phyloP scores from a whole-genome alignment of 257 asterid species.

The Salvia splendens region DNA sequence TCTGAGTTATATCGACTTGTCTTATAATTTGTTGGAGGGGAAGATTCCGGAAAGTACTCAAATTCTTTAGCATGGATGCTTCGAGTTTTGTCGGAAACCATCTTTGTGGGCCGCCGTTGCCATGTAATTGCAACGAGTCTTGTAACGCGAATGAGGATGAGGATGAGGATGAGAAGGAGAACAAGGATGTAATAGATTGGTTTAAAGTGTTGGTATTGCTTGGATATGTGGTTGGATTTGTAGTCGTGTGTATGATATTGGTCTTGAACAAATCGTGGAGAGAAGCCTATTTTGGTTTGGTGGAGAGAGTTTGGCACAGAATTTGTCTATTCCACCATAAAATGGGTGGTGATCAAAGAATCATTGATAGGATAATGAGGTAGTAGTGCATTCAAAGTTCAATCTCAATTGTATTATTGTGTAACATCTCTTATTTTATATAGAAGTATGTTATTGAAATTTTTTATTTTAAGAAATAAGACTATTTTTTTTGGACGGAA shows the following conservation, averaged over 20 bases:
- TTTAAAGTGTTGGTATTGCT: not conserved
- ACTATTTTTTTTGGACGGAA: too few relatives aligned
- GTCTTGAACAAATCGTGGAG: constrained; percentile 9
- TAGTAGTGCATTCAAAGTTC: too few relatives aligned
- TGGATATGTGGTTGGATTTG: constrained; percentile 22
- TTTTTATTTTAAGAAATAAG: too few relatives aligned
- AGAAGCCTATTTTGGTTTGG: constrained; percentile 6
- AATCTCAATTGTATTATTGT: too few relatives aligned
- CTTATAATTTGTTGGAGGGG: constrained; percentile 13
- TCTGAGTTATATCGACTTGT: constrained; percentile 2
- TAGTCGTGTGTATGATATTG: not conserved
- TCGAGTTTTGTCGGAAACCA: not conserved
- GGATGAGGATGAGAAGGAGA: not conserved
- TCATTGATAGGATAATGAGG: not conserved
- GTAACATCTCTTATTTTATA: too few relatives aligned
- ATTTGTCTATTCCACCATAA: not conserved
- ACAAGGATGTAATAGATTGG: not conserved
- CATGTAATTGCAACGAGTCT: not conserved
- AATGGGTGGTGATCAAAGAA: not conserved
- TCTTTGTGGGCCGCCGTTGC: constrained; percentile 16
- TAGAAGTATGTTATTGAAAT: too few relatives aligned
- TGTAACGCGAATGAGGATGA: not conserved
- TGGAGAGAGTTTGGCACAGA: not conserved
- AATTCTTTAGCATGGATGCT: not conserved
- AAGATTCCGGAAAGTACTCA: constrained; percentile 24